A percentile compares a stretch with the other conserved stretches of the same genome.
These are phyloP conservation scores for Ceratocystis cubensis DNA, from an alignment of 2,329 filamentous ascomycete genomes.

Conservation along the genomic window DNA sequence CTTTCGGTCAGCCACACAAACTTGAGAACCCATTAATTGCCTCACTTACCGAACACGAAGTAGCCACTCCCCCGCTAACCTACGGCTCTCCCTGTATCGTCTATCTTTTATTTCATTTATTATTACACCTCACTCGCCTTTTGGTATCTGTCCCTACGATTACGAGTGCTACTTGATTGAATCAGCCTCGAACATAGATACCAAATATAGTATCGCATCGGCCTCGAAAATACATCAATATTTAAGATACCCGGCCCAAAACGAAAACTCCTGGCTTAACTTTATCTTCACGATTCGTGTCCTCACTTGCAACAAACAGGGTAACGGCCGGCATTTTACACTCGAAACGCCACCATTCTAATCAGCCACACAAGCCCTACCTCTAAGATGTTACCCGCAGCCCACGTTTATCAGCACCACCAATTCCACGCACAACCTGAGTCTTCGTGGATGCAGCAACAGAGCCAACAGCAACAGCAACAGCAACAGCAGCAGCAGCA, in stretches of 20 bases:
- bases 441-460: constrained; percentile 50
- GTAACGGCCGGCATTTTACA: not conserved
- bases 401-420: constrained; percentile 55
- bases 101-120: not conserved
- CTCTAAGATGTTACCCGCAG: constrained; percentile 48
- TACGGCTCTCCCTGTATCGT: not conserved
- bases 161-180: not conserved
- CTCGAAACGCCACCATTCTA: not conserved
- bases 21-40: not conserved
- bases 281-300: not conserved
- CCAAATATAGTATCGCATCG: not conserved
- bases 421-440: constrained; percentile 52
- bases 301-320: not conserved
- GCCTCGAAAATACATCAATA: not conserved
- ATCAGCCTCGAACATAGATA: not conserved
- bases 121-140: not conserved
- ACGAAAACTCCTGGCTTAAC: not conserved
- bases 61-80: not conserved
- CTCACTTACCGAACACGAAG: not conserved
- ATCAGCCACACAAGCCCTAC: not conserved
- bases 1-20: not conserved
- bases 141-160: constrained; percentile 1
- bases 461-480: constrained; percentile 47
- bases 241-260: not conserved
- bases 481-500: constrained; percentile 50